phyloP scores from a whole-genome alignment of 371 early-diverging fungal species.

The Coemansia sp. region DNA sequence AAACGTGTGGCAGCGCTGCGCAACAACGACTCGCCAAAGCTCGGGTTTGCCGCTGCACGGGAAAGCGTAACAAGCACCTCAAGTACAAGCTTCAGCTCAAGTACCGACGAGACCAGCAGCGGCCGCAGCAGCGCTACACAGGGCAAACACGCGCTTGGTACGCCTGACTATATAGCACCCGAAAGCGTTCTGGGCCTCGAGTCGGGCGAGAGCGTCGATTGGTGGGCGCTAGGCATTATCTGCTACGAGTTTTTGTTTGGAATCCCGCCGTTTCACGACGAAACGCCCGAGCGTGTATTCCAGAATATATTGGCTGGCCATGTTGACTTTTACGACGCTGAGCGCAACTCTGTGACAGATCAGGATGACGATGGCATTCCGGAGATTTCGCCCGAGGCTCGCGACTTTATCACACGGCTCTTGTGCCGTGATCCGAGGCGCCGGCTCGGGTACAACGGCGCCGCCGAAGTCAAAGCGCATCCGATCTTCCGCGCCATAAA shows the following conservation, averaged over 20 bases:
- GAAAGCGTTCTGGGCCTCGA: conserved; percentile 79
- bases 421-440: conserved; percentile 72
- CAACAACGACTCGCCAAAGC: neutral
- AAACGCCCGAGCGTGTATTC: conserved; percentile 85
- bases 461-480: conserved; percentile 86
- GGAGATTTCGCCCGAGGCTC: conserved; percentile 76
- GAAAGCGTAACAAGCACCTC: conserved; percentile 1
- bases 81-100: conserved; percentile 5
- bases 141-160: conserved; percentile 62
- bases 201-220: conserved; percentile 89
- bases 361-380: conserved; percentile 69
- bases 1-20: conserved; percentile 27
- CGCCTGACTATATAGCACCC: conserved; percentile 91
- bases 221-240: conserved; percentile 96
- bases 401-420: conserved; percentile 82
- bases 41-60: neutral
- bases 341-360: conserved; percentile 56
- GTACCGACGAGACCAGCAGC: conserved; percentile 3
- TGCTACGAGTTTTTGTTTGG: conserved; percentile 83
- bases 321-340: conserved; percentile 58
- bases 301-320: conserved; percentile 85
- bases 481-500: conserved; percentile 92
- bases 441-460: conserved; percentile 76
- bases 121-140: neutral
- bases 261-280: conserved; percentile 95